Conservation (phyloP, 257 asterid species). For the Gentiana straminea region DNA sequence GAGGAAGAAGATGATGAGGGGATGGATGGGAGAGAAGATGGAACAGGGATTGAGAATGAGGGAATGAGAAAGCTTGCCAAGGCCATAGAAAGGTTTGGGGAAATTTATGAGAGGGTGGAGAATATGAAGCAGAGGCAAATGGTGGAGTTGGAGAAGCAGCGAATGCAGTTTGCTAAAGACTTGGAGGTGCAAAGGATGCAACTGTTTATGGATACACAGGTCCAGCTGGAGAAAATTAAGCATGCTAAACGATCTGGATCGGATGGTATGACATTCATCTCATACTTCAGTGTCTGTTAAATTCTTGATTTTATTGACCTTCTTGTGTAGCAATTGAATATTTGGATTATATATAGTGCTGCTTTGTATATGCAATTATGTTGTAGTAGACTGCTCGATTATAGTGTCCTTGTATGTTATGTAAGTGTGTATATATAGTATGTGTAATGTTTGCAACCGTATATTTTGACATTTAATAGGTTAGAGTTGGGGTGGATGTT, state of each 20-base stretch:
- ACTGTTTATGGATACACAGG: constrained; percentile 61
- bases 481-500: too few relatives aligned
- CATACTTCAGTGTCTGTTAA: not conserved
- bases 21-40: constrained; percentile 27
- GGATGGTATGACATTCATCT: constrained; percentile 38
- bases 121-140: constrained; percentile 69
- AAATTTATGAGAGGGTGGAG: constrained; percentile 70
- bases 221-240: constrained; percentile 55
- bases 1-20: constrained; percentile 32
- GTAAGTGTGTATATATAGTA: too few relatives aligned
- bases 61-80: constrained; percentile 56
- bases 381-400: too few relatives aligned
- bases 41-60: constrained; percentile 24
- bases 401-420: too few relatives aligned
- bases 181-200: constrained; percentile 88
- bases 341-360: too few relatives aligned
- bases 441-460: too few relatives aligned
- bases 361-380: too few relatives aligned
- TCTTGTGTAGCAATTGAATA: too few relatives aligned
- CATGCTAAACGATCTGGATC: constrained; percentile 43
- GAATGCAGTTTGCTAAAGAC: constrained; percentile 77
- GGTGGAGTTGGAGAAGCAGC: constrained; percentile 80
- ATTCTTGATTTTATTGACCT: too few relatives aligned
- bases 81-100: constrained; percentile 69
- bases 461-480: too few relatives aligned